Conservation (phyloP, 805 yeast species). For the Saccharomycopsis sp. region DNA sequence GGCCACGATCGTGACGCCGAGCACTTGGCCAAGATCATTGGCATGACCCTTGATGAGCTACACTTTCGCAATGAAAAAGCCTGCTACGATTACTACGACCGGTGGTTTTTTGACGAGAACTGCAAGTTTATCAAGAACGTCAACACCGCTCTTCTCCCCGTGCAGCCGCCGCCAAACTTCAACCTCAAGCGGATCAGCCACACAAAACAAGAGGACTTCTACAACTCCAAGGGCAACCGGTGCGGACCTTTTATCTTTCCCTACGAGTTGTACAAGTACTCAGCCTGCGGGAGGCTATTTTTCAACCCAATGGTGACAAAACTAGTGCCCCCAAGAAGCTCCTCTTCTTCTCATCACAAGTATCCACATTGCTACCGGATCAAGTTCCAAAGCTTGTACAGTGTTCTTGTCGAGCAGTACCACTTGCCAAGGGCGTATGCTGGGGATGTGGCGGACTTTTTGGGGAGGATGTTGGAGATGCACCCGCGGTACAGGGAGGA, state of each 20-base stretch:
- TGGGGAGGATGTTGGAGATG: slow-evolving; percentile 41
- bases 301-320: slow-evolving; percentile 11
- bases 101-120: slow-evolving; percentile 16
- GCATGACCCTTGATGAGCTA: slow-evolving; percentile 12
- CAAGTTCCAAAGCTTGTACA: slow-evolving; percentile 1
- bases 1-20: slow-evolving; percentile 57
- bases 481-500: slow-evolving; percentile 44
- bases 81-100: slow-evolving; percentile 19
- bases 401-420: slow-evolving; percentile 9
- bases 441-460: slow-evolving; percentile 33
- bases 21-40: slow-evolving; percentile 92
- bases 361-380: slow-evolving; percentile 1
- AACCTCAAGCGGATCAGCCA: slow-evolving; percentile 11
- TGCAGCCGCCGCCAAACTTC: slow-evolving; percentile 16
- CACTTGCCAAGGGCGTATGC: slow-evolving; percentile 6
- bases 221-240: slow-evolving; percentile 13
- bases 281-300: slow-evolving; percentile 7
- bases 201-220: slow-evolving; percentile 8
- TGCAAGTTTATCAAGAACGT: slow-evolving; percentile 4
- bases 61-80: slow-evolving; percentile 6
- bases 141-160: slow-evolving; percentile 7
- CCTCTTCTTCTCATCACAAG: too few species aligned
- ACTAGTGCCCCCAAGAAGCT: background rate
- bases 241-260: slow-evolving; percentile 22
- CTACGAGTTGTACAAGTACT: slow-evolving; percentile 11